Percentiles rank a stretch among this genome's conserved stretches.
Conservation (phyloP, 2,329 filamentous ascomycete genomes). For the Fusarium irregulare region DNA sequence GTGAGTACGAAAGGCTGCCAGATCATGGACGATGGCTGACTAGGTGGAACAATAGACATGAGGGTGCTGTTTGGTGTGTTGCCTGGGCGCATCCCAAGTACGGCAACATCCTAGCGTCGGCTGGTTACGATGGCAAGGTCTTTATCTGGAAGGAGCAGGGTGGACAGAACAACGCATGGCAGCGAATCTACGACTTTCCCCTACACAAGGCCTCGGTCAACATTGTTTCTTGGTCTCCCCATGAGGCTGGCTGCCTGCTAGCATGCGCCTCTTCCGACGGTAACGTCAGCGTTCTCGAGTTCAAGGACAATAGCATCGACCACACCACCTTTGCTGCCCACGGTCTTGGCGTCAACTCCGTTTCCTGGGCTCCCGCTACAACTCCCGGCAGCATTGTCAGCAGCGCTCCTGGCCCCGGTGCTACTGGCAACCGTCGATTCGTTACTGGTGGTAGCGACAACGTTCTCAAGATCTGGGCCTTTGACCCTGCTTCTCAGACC, state of each 20-base stretch:
- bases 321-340: slow-evolving; percentile 92
- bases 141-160: slow-evolving; percentile 95
- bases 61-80: slow-evolving; percentile 97
- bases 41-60: slow-evolving; percentile 71
- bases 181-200: slow-evolving; percentile 91
- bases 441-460: slow-evolving; percentile 97
- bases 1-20: slow-evolving; percentile 60
- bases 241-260: slow-evolving; percentile 93
- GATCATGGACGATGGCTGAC: slow-evolving; percentile 26
- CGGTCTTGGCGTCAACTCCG: slow-evolving; percentile 92
- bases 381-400: slow-evolving; percentile 86
- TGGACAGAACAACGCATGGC: slow-evolving; percentile 71
- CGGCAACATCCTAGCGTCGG: slow-evolving; percentile 95
- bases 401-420: slow-evolving; percentile 69
- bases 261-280: slow-evolving; percentile 96
- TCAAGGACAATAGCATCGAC: slow-evolving; percentile 94
- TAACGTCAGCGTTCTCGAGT: slow-evolving; percentile 92
- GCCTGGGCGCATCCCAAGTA: slow-evolving; percentile 99
- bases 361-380: slow-evolving; percentile 92
- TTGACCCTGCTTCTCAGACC: slow-evolving; percentile 69
- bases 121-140: slow-evolving; percentile 97
- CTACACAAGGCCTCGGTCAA: slow-evolving; percentile 97
- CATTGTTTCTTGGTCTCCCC: slow-evolving; percentile 96
- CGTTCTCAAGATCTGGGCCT: slow-evolving; percentile 91
- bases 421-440: slow-evolving; percentile 79